These are phyloP conservation scores for Edaphochlamys debaryana DNA, from an alignment of 139 green algal genomes.

Conservation along the genomic window DNA sequence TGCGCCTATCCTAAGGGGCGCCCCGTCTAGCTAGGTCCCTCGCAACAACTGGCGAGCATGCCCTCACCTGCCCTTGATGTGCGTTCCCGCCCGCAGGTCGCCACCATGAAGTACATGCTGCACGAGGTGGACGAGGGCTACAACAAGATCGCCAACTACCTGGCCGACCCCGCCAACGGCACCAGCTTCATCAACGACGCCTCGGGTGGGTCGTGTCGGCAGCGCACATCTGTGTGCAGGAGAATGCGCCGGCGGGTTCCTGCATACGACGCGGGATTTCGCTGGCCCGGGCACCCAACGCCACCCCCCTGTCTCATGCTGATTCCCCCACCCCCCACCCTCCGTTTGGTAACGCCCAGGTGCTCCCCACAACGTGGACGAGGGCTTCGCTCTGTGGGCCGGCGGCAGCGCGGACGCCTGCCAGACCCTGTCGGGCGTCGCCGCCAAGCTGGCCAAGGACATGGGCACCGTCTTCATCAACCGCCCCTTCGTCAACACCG, in stretches of 20 bases:
- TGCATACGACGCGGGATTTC: neutral
- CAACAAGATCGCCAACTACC: constrained; percentile 15
- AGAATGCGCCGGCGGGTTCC: neutral
- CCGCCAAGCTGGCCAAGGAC: neutral
- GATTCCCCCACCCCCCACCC: neutral
- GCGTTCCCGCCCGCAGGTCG: constrained; percentile 1
- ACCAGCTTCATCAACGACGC: neutral
- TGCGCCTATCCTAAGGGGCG: no score
- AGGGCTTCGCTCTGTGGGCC: constrained; percentile 22
- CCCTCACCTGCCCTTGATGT: neutral
- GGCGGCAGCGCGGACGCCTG: neutral
- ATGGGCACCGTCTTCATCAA: neutral
- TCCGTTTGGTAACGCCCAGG: neutral
- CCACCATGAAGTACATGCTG: neutral
- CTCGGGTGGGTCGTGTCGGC: no score
- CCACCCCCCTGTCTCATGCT: neutral
- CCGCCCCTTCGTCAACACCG: constrained; percentile 1
- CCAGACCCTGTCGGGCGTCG: neutral
- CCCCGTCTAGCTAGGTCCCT: no score
- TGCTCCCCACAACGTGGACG: constrained; percentile 20
- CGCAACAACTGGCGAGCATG: no score
- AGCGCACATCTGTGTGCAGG: no score
- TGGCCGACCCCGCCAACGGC: neutral
- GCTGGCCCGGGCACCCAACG: no score
- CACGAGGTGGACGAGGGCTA: constrained; percentile 19